Evolutionary conservation across 83 land plant species (phyloP), one percentile per base, ranked within the genome.

Genomic region (Diphasiastrum complanatum): DNA sequence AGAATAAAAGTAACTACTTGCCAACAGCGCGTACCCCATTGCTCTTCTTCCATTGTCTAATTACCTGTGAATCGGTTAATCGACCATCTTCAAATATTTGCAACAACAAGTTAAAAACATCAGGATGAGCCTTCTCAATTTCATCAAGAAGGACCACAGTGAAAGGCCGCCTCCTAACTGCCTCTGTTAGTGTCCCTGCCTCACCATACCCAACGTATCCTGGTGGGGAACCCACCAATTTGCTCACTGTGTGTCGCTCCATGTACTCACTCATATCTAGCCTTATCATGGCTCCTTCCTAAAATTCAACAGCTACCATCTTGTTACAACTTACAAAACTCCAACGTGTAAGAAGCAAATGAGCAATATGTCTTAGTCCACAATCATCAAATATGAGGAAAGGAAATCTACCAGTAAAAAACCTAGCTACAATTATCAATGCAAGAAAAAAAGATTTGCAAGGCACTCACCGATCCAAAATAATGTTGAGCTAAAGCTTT

Each of bases 191-290:
- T 8, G 74, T 74, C 3, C 99, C 99, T 33, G 92, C 99, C 45
- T 93, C 89, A 29, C 81, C 92, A 72, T 79, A 93, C 19, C 99
- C 99, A 8, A 93, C 81, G 58, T 93, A 93, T 14, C 99, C 99
- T 33, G 99, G 99, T 23, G 99, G 96, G 26, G 99, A 86, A 25
- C 99, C 99, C 26, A 89, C 81, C 43, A 92, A 65, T 74, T 92
- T 92, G 74, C 96, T 85, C 46, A 92, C 98, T 26, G 88, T 79
- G 67, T 89, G 89, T 31, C 86, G 75, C 77, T 93, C 99, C 96
- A 93, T 93, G 65, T 85, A 93, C 69, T 93, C 99, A 67, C 99
- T 93, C 99, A 93, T 93, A 58, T 93, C 99, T 60, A 93, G 56
- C 68, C 96, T 68, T 27, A 92, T 51, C 98, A 92, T 92, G 25